phyloP scores from a whole-genome alignment of 306 rosid species.

The Parietaria judaica region DNA sequence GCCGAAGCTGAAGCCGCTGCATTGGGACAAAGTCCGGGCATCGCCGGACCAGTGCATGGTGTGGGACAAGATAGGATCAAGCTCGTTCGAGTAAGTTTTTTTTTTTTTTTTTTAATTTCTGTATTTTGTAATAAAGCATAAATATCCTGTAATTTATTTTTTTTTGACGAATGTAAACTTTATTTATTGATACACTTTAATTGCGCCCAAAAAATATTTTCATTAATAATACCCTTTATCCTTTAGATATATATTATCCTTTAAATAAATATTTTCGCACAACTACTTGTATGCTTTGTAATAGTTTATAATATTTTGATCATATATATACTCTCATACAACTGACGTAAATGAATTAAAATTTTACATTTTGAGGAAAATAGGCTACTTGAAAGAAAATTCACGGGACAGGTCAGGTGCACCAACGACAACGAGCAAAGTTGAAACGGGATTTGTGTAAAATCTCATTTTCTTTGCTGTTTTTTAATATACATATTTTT shows the following conservation, averaged over 20 bases:
- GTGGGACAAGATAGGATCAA: slow-evolving; percentile 89
- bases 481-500: slow-evolving; percentile 11
- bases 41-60: slow-evolving; percentile 86
- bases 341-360: too few relatives aligned
- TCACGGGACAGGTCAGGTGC: too few relatives aligned
- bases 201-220: too few relatives aligned
- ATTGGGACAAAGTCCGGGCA: slow-evolving; percentile 99
- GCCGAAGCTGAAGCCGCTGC: slow-evolving; percentile 91
- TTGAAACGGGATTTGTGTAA: not conserved
- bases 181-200: not conserved
- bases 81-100: slow-evolving; percentile 73
- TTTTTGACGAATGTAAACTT: too few relatives aligned
- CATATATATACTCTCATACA: too few relatives aligned
- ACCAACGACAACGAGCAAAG: too few relatives aligned
- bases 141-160: not conserved
- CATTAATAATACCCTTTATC: not conserved
- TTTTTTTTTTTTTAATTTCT: too few relatives aligned
- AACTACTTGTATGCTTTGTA: too few relatives aligned
- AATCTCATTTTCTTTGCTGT: not conserved
- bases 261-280: too few relatives aligned
- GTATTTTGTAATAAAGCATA: slow-evolving; percentile 12
- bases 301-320: too few relatives aligned
- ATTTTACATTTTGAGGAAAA: too few relatives aligned
- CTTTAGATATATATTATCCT: not conserved
- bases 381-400: too few relatives aligned